Conservation (phyloP, 306 rosid species). For the Rubus parviflorus region DNA sequence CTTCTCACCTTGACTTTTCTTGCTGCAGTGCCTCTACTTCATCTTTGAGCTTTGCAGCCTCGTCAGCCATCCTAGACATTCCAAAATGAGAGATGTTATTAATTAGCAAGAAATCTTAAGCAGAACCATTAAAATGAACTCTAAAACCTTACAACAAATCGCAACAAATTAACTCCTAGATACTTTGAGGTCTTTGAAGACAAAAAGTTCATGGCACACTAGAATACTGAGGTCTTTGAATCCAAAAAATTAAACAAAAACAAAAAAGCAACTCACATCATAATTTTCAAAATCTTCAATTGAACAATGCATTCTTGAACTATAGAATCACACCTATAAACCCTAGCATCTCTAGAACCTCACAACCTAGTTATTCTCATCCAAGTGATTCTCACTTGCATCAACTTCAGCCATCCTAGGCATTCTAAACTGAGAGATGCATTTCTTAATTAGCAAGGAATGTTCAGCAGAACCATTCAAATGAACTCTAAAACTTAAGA, state of each 20-base stretch:
- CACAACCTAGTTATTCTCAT: not conserved
- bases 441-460: not conserved
- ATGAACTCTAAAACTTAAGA: not conserved
- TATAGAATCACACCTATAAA: not conserved
- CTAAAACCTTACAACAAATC: not conserved
- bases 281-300: not conserved
- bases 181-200: no score
- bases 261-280: not conserved
- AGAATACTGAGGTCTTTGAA: not conserved
- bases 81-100: slow-evolving; percentile 20
- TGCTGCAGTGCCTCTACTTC: slow-evolving; percentile 61
- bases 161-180: not conserved
- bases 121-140: not conserved
- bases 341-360: not conserved
- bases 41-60: slow-evolving; percentile 63
- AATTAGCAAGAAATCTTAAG: not conserved
- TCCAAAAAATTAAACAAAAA: not conserved
- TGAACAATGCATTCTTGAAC: not conserved
- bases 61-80: slow-evolving; percentile 72
- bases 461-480: not conserved
- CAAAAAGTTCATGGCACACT: not conserved
- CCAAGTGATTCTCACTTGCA: not conserved
- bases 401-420: slow-evolving; percentile 56
- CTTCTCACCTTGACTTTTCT: slow-evolving; percentile 55
- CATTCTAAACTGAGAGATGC: slow-evolving; percentile 28